Base-by-base conservation (phyloP, 192 early-diverging fungal species). In the Coemansia sp. region DNA sequence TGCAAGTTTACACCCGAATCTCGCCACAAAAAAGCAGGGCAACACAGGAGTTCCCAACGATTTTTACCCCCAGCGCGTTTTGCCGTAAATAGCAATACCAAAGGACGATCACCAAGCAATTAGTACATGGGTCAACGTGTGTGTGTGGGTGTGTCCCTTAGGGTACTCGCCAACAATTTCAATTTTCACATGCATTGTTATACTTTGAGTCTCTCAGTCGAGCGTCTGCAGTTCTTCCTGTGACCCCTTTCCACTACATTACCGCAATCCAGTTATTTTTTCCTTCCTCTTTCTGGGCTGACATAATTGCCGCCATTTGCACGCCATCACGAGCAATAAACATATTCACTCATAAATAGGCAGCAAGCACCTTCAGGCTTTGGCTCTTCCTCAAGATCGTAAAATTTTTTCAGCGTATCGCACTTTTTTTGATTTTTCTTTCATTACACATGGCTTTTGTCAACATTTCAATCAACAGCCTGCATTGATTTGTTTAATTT, bases 1-100 rank as follows among this genome's bases (percentile, higher is more conserved):
- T 60, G 57, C 57, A 15, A 34, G 49, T 22, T 22, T 51, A 22
- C 49, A 2, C 7, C 49, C 44, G 44, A 18, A 18, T 18, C 44
- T 47, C 16, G 44, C 44, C 49, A 51, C 49, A 51, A 51, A 49
- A n/a, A 49, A 51, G 49, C 49, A 51, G 49, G 49, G 49, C 49
- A 51, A 51, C 49, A 51, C 49, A 51, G 20, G 49, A 51, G 49
- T 60, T 31, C 57, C 57, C 57, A 31, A 34, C 31, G 16, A n/a
- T 34, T n/a, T 36, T 60, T 31, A 34, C 15, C 57, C 57, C 57
- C 57, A 34, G 55, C 57, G 24, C 16, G 16, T 34, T 60, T 11
- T 18, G 22, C 44, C 44, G 16, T 18, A 47, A 47, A 16, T 18
- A 15, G 44, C 16, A 47, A 6, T 47, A 6, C 44, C 5, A 47